Conservation (phyloP, 2,329 filamentous ascomycete genomes). For the Xylaria sp. region DNA sequence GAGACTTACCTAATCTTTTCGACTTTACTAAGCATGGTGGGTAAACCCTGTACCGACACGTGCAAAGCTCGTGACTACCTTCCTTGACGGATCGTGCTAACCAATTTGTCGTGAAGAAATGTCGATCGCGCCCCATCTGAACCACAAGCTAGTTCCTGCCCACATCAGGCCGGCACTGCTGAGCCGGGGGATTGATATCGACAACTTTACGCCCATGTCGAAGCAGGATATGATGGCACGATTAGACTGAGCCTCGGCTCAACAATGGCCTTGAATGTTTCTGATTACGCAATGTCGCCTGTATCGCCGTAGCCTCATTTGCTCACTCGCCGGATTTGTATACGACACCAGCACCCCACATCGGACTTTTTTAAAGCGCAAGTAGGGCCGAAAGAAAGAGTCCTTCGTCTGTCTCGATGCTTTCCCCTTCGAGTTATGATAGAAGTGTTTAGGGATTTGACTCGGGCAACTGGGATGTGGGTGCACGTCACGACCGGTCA, state of each 20-base stretch:
- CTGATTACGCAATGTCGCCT: conserved; percentile 46
- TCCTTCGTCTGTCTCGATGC: conserved; percentile 39
- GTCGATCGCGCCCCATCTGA: conserved; percentile 91
- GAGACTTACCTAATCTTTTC: conserved; percentile 88
- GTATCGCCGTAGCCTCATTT: conserved; percentile 48
- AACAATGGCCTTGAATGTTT: conserved; percentile 40
- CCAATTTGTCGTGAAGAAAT: conserved; percentile 70
- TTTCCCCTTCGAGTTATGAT: conserved; percentile 40
- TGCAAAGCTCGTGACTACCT: too few species aligned
- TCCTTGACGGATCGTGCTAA: conserved; percentile 37
- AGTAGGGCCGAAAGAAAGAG: conserved; percentile 27
- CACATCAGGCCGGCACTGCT: conserved; percentile 81
- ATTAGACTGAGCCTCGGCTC: conserved; percentile 77
- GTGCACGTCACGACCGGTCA: conserved; percentile 40
- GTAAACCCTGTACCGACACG: conserved; percentile 44
- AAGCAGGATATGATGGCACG: conserved; percentile 98
- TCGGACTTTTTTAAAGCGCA: conserved; percentile 34
- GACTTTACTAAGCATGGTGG: conserved; percentile 94
- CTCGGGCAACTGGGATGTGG: conserved; percentile 40
- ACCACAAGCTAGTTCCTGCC: conserved; percentile 84
- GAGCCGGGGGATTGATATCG: conserved; percentile 85
- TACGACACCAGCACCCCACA: conserved; percentile 43
- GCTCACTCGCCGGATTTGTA: conserved; percentile 45
- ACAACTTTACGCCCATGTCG: conserved; percentile 89
- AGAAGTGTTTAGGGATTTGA: conserved; percentile 40